These are phyloP conservation scores for Lachancea meyersii DNA, from an alignment of 805 yeast species.

Conservation along the genomic window DNA sequence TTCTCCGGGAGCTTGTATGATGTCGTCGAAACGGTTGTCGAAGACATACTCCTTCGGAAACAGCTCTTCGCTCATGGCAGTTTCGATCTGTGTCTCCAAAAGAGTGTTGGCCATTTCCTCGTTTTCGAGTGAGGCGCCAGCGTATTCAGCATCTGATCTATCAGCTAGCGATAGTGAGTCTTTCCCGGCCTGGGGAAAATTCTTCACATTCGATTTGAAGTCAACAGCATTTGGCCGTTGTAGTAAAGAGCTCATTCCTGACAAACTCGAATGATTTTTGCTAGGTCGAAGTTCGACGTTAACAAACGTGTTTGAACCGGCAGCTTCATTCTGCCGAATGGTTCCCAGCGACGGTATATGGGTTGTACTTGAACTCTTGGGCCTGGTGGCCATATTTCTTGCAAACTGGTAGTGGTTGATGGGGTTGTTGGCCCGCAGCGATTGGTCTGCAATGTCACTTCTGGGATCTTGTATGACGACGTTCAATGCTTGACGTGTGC, in stretches of 20 bases:
- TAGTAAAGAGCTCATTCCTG: neutral
- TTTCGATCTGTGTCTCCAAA: conserved; percentile 6
- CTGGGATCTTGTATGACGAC: neutral
- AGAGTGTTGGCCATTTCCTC: conserved; percentile 1
- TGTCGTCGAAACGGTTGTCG: conserved; percentile 14
- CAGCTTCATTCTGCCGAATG: no score
- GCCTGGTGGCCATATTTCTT: conserved; percentile 15
- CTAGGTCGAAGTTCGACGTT: no score
- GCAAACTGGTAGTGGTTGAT: conserved; percentile 17
- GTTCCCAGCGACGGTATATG: conserved; percentile 7
- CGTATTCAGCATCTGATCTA: neutral
- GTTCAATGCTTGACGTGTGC: conserved; percentile 4
- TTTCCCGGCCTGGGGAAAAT: conserved; percentile 3
- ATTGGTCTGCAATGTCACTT: neutral
- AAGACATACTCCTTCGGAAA: conserved; percentile 12
- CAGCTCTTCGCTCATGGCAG: conserved; percentile 16
- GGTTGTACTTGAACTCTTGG: conserved; percentile 13
- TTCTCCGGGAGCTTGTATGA: neutral
- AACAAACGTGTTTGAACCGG: no score
- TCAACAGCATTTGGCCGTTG: neutral
- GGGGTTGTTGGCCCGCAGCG: conserved; percentile 12
- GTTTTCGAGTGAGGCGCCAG: neutral
- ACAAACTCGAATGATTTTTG: neutral
- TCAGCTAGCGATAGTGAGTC: neutral
- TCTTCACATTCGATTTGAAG: neutral